phyloP scores from a whole-genome alignment of 2,329 filamentous ascomycete genomes.

The Taxawa tesnikishii region DNA sequence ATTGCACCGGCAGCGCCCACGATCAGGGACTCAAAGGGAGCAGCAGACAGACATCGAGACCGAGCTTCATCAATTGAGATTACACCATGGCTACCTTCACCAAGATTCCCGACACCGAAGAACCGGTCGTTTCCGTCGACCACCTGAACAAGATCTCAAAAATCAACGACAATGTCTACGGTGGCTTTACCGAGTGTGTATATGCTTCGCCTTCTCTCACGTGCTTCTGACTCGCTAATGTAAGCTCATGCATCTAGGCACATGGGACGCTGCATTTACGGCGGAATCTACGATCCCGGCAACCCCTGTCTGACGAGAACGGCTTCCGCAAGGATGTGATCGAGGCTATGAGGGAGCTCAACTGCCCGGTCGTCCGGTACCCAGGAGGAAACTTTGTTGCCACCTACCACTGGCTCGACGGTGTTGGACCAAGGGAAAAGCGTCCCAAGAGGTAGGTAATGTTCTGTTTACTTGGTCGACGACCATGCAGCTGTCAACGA shows the following conservation, averaged over 20 bases:
- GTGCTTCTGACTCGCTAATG: neutral
- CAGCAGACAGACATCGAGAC: no score
- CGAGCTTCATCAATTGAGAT: no score
- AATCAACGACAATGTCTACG: slow-evolving; percentile 72
- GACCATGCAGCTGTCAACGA: no score
- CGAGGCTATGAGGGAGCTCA: slow-evolving; percentile 57
- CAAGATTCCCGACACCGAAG: slow-evolving; percentile 47
- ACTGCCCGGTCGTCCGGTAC: slow-evolving; percentile 66
- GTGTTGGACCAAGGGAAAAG: slow-evolving; percentile 59
- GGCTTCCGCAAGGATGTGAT: slow-evolving; percentile 74
- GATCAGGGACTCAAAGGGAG: no score
- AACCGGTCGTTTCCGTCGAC: slow-evolving; percentile 54
- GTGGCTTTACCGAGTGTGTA: slow-evolving; percentile 69
- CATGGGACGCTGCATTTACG: slow-evolving; percentile 83
- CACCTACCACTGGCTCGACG: slow-evolving; percentile 78
- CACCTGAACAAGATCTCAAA: slow-evolving; percentile 53
- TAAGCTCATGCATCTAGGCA: slow-evolving; percentile 54
- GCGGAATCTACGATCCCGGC: slow-evolving; percentile 69
- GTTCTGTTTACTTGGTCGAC: neutral
- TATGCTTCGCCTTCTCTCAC: neutral
- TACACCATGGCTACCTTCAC: slow-evolving; percentile 60
- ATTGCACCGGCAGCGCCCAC: no score
- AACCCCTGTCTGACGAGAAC: slow-evolving; percentile 60
- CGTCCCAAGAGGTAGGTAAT: slow-evolving; percentile 35
- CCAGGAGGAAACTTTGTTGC: slow-evolving; percentile 77